Conservation (phyloP, 176 grass and related monocot genomes). For the Juncus effusus region DNA sequence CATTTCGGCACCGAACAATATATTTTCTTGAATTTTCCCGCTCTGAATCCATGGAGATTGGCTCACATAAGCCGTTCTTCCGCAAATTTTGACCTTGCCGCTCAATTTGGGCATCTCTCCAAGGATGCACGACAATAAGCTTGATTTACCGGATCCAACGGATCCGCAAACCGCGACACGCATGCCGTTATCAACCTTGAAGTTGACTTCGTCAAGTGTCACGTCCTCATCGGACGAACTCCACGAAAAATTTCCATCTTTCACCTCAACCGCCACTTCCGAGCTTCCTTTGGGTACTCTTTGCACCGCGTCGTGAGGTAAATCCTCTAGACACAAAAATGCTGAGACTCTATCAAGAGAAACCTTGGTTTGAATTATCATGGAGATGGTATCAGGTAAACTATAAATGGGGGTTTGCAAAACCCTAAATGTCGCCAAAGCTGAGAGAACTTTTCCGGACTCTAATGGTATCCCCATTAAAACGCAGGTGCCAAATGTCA, state of each 20-base stretch:
- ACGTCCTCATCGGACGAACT: conserved; percentile 30
- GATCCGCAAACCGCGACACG: conserved; percentile 65
- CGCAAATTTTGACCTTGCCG: conserved; percentile 49
- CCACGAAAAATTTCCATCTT: conserved; percentile 61
- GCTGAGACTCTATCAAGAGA: conserved; percentile 59
- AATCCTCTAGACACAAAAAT: conserved; percentile 56
- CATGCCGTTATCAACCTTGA: conserved; percentile 38
- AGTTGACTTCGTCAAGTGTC: conserved; percentile 51
- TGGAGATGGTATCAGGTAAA: conserved; percentile 40
- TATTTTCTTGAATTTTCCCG: conserved; percentile 54
- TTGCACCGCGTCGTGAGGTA: conserved; percentile 34
- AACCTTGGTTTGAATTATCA: conserved; percentile 65
- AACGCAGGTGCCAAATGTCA: conserved; percentile 57
- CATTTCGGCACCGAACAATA: conserved; percentile 49
- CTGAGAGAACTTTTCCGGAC: conserved; percentile 61
- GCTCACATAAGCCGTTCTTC: conserved; percentile 52
- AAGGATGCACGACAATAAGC: conserved; percentile 68
- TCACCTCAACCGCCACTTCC: conserved; percentile 37
- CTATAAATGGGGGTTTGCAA: conserved; percentile 64
- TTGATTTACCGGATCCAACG: conserved; percentile 73
- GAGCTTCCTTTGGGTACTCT: conserved; percentile 45
- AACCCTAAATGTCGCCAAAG: conserved; percentile 62
- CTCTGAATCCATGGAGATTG: conserved; percentile 76
- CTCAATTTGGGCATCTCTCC: conserved; percentile 65
- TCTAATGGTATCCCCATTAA: conserved; percentile 58